Evolutionary conservation across 805 yeast species (phyloP).

Genomic region (Schwanniomyces vanrijiae): DNA sequence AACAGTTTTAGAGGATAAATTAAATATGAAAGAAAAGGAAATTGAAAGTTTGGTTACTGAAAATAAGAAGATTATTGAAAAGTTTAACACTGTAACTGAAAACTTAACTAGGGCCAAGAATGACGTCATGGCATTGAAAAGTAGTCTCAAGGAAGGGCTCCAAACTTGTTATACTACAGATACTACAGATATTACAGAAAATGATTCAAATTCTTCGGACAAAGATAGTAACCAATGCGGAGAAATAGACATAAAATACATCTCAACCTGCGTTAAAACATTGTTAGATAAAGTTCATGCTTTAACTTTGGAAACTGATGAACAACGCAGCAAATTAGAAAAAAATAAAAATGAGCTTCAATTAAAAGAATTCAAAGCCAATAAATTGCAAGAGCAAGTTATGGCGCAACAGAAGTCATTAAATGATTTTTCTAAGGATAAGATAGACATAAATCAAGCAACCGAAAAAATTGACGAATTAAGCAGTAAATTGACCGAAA

Average conservation of each 20-base stretch:
- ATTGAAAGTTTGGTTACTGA: not conserved
- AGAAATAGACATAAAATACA: not conserved
- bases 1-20: not conserved
- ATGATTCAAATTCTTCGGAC: not conserved
- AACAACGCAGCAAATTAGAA: not conserved
- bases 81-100: not conserved
- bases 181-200: too few species aligned
- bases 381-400: not conserved
- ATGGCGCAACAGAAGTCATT: not conserved
- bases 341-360: not conserved
- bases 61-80: not conserved
- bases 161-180: too few species aligned
- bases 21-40: not conserved
- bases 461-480: not conserved
- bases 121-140: not conserved
- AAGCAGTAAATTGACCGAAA: not conserved
- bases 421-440: not conserved
- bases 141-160: too few species aligned
- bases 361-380: not conserved
- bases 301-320: not conserved
- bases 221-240: not conserved
- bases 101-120: not conserved
- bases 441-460: not conserved
- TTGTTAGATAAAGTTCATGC: not conserved
- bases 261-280: not conserved